These are phyloP conservation scores for Hansenula lynferdii DNA, from an alignment of 1,139 yeast species.

Conservation along the genomic window DNA sequence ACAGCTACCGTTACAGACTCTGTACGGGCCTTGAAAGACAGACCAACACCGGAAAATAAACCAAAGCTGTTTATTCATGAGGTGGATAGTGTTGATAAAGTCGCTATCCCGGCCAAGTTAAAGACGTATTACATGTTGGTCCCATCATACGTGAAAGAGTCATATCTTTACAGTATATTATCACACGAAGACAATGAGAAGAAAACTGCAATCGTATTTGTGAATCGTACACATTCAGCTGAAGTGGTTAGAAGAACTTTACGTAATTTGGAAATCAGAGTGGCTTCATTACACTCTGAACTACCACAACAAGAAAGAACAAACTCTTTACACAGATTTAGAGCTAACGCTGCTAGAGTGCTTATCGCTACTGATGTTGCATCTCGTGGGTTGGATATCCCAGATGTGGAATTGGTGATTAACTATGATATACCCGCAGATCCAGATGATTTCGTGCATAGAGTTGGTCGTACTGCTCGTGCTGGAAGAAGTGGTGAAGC, in stretches of 20 bases:
- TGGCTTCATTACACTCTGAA: conserved; percentile 89
- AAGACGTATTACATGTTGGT: conserved; percentile 47
- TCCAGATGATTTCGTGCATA: conserved; percentile 93
- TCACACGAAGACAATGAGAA: conserved; percentile 57
- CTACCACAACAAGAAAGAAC: conserved; percentile 93
- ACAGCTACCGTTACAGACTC: conserved; percentile 97
- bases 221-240: conserved; percentile 85
- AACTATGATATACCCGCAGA: conserved; percentile 95
- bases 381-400: conserved; percentile 95
- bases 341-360: conserved; percentile 92
- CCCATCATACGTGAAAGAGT: conserved; percentile 89
- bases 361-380: conserved; percentile 96
- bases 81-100: conserved; percentile 61
- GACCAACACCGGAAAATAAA: conserved; percentile 56
- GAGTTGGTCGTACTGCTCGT: conserved; percentile 99
- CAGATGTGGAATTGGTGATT: conserved; percentile 81
- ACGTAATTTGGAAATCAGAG: conserved; percentile 67
- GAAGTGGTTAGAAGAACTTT: conserved; percentile 78
- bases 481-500: conserved; percentile 83
- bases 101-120: conserved; percentile 78
- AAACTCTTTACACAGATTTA: conserved; percentile 83
- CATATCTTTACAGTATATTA: conserved; percentile 69
- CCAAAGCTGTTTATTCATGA: conserved; percentile 75
- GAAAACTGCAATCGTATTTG: conserved; percentile 79
- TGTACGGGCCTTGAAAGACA: conserved; percentile 73